phyloP scores from a whole-genome alignment of 768 basidiomycete species.

The Naganishia friedmannii region DNA sequence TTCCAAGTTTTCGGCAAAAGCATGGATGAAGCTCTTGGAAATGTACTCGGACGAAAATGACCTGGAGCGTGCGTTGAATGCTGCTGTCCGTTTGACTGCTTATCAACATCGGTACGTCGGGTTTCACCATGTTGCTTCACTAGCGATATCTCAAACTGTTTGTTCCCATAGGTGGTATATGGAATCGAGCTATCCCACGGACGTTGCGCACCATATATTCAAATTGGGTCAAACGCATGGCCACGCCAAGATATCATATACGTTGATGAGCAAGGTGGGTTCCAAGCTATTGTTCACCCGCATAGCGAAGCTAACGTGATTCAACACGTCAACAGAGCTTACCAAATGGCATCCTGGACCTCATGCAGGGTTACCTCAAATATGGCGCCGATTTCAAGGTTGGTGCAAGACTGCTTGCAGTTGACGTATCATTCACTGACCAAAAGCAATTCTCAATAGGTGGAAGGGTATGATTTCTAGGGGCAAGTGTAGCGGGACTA shows the following conservation, averaged over 20 bases:
- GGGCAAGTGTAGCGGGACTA: background rate
- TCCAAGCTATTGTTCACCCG: background rate
- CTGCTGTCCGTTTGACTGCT: slow-evolving; percentile 84
- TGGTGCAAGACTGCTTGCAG: background rate
- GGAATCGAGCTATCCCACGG: slow-evolving; percentile 70
- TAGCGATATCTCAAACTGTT: slow-evolving; percentile 11
- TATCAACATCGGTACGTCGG: slow-evolving; percentile 65
- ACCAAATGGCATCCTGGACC: slow-evolving; percentile 81
- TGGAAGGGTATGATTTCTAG: slow-evolving; percentile 46
- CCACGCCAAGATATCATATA: slow-evolving; percentile 88
- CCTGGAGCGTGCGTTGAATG: slow-evolving; percentile 82
- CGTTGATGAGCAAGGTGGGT: slow-evolving; percentile 81
- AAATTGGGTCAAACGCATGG: slow-evolving; percentile 91
- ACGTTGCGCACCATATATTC: slow-evolving; percentile 85
- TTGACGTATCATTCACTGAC: background rate
- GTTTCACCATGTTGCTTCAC: background rate
- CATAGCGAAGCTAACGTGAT: background rate
- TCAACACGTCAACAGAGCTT: slow-evolving; percentile 54
- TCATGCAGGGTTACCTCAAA: slow-evolving; percentile 86
- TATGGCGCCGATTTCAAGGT: slow-evolving; percentile 86
- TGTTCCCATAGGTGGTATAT: slow-evolving; percentile 50
- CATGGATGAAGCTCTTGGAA: slow-evolving; percentile 89
- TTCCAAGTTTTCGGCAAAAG: slow-evolving; percentile 79
- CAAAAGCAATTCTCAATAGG: slow-evolving; percentile 2
- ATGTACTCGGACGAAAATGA: slow-evolving; percentile 97